Conservation (phyloP, 805 yeast species). For the Wickerhamomyces canadensis region DNA sequence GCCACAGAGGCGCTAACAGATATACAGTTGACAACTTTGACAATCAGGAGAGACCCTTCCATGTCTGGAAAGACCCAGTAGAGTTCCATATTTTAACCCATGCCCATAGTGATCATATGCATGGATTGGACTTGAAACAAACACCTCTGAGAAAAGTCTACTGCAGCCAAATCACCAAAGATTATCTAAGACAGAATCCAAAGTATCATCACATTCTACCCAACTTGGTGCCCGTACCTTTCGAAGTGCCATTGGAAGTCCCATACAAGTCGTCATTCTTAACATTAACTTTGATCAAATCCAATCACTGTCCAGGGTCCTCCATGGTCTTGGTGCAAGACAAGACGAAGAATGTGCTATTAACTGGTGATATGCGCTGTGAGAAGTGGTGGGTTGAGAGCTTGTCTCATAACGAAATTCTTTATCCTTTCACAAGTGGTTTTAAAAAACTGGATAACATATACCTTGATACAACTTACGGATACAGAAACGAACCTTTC, state of each 20-base stretch:
- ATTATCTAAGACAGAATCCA: constrained; percentile 4
- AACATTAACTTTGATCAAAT: constrained; percentile 37
- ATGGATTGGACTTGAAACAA: constrained; percentile 36
- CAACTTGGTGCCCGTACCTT: constrained; percentile 11
- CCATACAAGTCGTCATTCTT: constrained; percentile 18
- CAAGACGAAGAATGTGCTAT: constrained; percentile 30
- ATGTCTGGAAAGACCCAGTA: background rate
- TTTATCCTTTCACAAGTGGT: constrained; percentile 37
- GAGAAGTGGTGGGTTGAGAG: constrained; percentile 45
- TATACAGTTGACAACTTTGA: constrained; percentile 21
- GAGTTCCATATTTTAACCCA: constrained; percentile 40
- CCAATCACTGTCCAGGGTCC: constrained; percentile 59
- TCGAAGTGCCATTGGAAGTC: constrained; percentile 18
- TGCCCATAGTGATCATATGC: constrained; percentile 49
- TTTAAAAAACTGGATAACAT: constrained; percentile 34
- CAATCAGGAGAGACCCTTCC: constrained; percentile 16
- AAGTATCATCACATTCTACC: constrained; percentile 10
- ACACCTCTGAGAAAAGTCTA: constrained; percentile 37
- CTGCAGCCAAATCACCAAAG: constrained; percentile 39
- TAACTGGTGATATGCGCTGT: constrained; percentile 55
- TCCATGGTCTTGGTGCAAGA: constrained; percentile 45
- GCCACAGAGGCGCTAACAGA: too few species aligned
- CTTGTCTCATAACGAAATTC: constrained; percentile 31
- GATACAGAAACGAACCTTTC: constrained; percentile 43
- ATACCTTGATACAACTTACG: constrained; percentile 52